Evolutionary conservation across 768 basidiomycete genomes (phyloP).

Genomic region (Sporobolomyces roseus): DNA sequence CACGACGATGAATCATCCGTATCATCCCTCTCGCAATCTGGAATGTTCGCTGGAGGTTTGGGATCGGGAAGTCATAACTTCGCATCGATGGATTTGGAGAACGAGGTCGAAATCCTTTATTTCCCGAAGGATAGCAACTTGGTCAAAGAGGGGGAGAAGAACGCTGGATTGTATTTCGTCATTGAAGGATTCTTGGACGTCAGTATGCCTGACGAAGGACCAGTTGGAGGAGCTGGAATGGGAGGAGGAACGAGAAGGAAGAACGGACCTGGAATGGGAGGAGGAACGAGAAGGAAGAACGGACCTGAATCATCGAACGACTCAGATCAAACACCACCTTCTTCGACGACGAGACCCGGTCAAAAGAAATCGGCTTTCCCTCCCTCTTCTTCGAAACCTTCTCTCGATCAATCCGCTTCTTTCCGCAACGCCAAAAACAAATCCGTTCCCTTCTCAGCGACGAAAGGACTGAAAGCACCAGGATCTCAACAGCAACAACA

Average conservation of each 20-base stretch:
- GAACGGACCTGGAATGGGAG: too few relatives aligned
- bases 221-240: constrained; percentile 8
- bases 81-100: constrained; percentile 72
- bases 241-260: background rate
- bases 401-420: too few relatives aligned
- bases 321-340: too few relatives aligned
- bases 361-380: too few relatives aligned
- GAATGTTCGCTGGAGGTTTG: constrained; percentile 59
- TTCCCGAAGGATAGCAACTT: constrained; percentile 81
- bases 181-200: constrained; percentile 96
- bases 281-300: too few relatives aligned
- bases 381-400: too few relatives aligned
- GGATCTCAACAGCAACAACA: background rate
- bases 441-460: constrained; percentile 11
- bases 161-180: constrained; percentile 78
- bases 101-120: constrained; percentile 92
- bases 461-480: background rate
- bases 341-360: background rate
- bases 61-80: constrained; percentile 49
- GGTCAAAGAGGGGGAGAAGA: constrained; percentile 78
- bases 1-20: constrained; percentile 48
- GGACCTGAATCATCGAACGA: too few relatives aligned
- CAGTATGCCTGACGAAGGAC: constrained; percentile 59
- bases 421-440: constrained; percentile 5
- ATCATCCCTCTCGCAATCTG: constrained; percentile 52